Evolutionary conservation across 352 stramenopile genomes (phyloP), one percentile per base, ranked within the genome.

Genomic region (Phytopythium oedochilum): DNA sequence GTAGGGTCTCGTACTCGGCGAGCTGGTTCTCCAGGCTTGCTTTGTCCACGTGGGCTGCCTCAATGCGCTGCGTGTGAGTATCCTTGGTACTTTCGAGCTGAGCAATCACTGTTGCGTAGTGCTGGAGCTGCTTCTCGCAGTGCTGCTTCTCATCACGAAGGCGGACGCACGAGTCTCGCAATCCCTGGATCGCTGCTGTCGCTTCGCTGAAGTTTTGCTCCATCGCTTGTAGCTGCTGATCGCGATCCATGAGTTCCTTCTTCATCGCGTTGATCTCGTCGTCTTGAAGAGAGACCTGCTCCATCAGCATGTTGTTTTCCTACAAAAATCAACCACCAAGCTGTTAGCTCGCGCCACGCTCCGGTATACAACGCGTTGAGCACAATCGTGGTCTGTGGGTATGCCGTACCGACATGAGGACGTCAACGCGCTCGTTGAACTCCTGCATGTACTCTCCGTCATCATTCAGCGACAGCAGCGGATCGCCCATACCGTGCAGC

Each of bases 281-380:
- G 18, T 91, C 83, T 55, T 91, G 80, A 2, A 93, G 63, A 3
- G 83, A 88, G 1, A 89, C 67, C 68, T 93, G 83, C 40, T 93
- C 83, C 74, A 90, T 88, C 25, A 93, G 55, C 70, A 89, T 78
- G 29, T 71, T 86, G 45, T 93, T 93, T 58, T 93, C 83, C 75
- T 84, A 31, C 18, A 31, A 2, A 25, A 20, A 26, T 8, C 20
- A 15, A 23, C 23, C 23, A 46, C n/a, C n/a, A n/a, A n/a, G n/a
- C n/a, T n/a, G n/a, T n/a, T n/a, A n/a, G n/a, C n/a, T n/a, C n/a
- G n/a, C n/a, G n/a, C n/a, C n/a, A n/a, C n/a, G n/a, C n/a, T n/a
- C n/a, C n/a, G n/a, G n/a, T n/a, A n/a, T n/a, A n/a, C n/a, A n/a
- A n/a, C n/a, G n/a, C n/a, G n/a, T 26, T 31, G 22, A 31, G 6